Base-by-base conservation (phyloP, 2,329 filamentous ascomycete genomes). In the Rhexocercosporidium sp. region DNA sequence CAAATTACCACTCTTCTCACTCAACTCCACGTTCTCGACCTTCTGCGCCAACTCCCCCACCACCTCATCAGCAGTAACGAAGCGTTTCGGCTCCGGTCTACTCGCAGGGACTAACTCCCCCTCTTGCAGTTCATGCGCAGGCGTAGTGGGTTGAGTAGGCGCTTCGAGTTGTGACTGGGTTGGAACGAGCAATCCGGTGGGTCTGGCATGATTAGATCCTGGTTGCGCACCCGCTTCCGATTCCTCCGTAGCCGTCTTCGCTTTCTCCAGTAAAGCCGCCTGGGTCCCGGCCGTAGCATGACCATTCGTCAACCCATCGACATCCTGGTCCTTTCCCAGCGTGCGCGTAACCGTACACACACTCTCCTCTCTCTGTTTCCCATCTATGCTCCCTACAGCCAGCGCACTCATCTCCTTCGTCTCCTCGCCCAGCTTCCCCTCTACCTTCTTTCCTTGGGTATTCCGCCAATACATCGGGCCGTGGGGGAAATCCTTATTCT, bases 381-480 rank as follows among this genome's bases (percentile, higher is more conserved):
- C 82, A 3, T 80, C 79, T 60, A 79, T 77, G 62, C 78, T 81
- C 1, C 88, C 88, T 9, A 85, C 79, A 0, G 84, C 84, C 5
- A 88, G 57, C 64, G 87, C 89, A 68, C 85, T 83, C 34, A 88
- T 66, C 59, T 78, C 76, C 60, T 79, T 79, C 18, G 59, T 63
- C 3, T 69, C 67, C 12, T 71, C 69, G 77, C 76, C 66, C 5
- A 34, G 14, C n/a, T 41, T 53, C 78, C 79, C 25, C 46, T 49
- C 22, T 27, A 63, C 44, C 12, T n/a, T 79, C 37, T 69, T 44
- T 8, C 69, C 70, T 27, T 74, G 66, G 3, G 79, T 76, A n/a
- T 84, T 80, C 56, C 82, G 77, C 88, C 88, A 90, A 69, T 86
- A 80, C 74, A 88, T 76, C 0, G 88, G 88, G 0, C 88, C 87